Percentiles rank a stretch among this genome's conserved stretches.
Evolutionary conservation across 2,329 filamentous ascomycete genomes (phyloP).

Genomic region (Cladosporium sp.): DNA sequence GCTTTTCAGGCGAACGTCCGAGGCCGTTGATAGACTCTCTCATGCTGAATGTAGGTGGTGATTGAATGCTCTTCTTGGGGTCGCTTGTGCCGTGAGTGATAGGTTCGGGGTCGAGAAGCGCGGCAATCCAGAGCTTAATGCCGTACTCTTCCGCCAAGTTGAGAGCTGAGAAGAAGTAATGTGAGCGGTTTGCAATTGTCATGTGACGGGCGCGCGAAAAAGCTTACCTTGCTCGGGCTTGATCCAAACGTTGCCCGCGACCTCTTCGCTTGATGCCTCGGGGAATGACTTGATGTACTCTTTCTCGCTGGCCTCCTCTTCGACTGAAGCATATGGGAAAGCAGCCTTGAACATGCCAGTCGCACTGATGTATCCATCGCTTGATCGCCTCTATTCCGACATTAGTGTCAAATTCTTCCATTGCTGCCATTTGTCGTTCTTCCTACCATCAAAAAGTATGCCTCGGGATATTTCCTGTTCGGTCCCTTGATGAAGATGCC

Average conservation of each 20-base stretch:
- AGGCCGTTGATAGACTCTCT: conserved; percentile 26
- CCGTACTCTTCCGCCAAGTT: conserved; percentile 80
- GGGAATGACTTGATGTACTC: conserved; percentile 78
- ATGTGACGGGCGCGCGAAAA: conserved; percentile 9
- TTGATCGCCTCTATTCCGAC: conserved; percentile 64
- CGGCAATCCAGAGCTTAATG: conserved; percentile 81
- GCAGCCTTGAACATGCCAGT: conserved; percentile 92
- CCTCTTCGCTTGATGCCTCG: conserved; percentile 83
- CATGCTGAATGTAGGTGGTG: conserved; percentile 70
- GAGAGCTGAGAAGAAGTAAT: conserved; percentile 56
- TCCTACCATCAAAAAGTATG: conserved; percentile 88
- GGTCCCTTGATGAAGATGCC: conserved; percentile 82
- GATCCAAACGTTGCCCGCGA: conserved; percentile 96
- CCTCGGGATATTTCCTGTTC: conserved; percentile 64
- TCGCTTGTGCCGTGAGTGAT: conserved; percentile 65
- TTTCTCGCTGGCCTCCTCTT: conserved; percentile 72
- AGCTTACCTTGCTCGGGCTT: conserved; percentile 64
- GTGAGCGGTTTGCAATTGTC: conserved; percentile 10
- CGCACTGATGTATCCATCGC: conserved; percentile 77
- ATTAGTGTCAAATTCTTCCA: conserved; percentile 12
- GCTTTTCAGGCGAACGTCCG: conserved; percentile 23
- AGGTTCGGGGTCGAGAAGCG: conserved; percentile 83
- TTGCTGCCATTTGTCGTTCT: background rate
- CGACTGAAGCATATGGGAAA: conserved; percentile 64
- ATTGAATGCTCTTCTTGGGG: conserved; percentile 61